These are phyloP conservation scores for Dictyostelium firmibasis DNA, from an alignment of 78 protist species.

Conservation along the genomic window DNA sequence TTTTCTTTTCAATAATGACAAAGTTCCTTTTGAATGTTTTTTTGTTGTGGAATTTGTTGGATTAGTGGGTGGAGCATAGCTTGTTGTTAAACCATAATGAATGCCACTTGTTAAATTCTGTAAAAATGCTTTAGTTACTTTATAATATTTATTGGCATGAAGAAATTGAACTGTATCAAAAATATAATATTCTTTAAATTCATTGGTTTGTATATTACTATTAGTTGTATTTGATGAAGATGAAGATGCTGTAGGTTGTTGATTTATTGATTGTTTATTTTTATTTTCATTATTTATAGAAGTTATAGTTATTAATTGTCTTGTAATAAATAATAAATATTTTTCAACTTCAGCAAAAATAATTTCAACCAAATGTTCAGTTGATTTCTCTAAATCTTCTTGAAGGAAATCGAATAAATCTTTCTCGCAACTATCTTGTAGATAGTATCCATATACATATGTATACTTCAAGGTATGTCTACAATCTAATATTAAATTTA, in stretches of 20 bases:
- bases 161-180: neutral
- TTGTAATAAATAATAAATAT: neutral
- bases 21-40: neutral
- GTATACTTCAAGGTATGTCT: constrained; percentile 52
- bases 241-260: neutral
- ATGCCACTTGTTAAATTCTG: constrained; percentile 8
- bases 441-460: constrained; percentile 54
- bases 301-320: neutral
- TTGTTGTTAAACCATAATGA: neutral
- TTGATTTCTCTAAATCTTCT: constrained; percentile 60
- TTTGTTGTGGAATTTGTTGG: neutral
- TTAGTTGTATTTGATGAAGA: neutral
- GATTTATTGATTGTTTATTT: neutral
- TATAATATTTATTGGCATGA: constrained; percentile 18
- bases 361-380: constrained; percentile 37
- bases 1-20: neutral
- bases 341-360: neutral
- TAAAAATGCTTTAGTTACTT: constrained; percentile 20
- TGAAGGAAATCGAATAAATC: constrained; percentile 64
- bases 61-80: constrained; percentile 1
- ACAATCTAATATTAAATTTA: constrained; percentile 58
- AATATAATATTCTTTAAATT: neutral
- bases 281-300: neutral
- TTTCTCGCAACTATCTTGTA: constrained; percentile 26
- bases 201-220: neutral